Conservation (phyloP, 768 basidiomycete species). For the Tylopilus felleus region DNA sequence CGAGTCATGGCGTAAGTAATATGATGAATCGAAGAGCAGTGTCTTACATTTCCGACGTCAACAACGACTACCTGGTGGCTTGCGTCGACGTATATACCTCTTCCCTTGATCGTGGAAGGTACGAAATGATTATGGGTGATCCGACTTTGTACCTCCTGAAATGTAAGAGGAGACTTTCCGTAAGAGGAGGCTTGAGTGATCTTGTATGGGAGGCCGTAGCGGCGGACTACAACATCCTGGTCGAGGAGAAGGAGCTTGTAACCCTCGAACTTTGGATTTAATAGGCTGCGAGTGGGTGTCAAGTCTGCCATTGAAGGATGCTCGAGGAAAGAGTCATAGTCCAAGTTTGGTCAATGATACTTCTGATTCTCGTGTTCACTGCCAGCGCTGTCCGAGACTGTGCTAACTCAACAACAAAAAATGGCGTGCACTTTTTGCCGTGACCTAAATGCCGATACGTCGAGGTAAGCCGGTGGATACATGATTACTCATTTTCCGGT, state of each 20-base stretch:
- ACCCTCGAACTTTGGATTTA: conserved; percentile 84
- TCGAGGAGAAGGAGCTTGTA: conserved; percentile 67
- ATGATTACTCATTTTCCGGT: background rate
- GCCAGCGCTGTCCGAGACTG: too few species aligned
- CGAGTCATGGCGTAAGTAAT: conserved; percentile 8
- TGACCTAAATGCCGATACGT: background rate
- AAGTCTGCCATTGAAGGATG: conserved; percentile 36
- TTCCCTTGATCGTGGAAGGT: conserved; percentile 41
- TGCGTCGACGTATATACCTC: conserved; percentile 67
- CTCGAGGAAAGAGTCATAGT: background rate
- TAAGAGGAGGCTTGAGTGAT: conserved; percentile 55
- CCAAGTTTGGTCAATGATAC: background rate
- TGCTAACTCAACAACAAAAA: too few species aligned
- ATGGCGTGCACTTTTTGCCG: too few species aligned
- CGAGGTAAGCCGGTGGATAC: background rate
- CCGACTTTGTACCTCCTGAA: conserved; percentile 80
- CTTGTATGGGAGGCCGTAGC: conserved; percentile 45
- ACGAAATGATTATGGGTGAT: conserved; percentile 82
- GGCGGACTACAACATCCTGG: conserved; percentile 54
- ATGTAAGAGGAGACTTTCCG: conserved; percentile 59
- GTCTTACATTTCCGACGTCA: conserved; percentile 56
- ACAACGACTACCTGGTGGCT: conserved; percentile 58
- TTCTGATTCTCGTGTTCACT: too few species aligned
- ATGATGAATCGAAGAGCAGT: background rate
- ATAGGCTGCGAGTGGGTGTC: conserved; percentile 46